Evolutionary conservation across 352 stramenopile species (phyloP).

Genomic region (Pythium monospermum): DNA sequence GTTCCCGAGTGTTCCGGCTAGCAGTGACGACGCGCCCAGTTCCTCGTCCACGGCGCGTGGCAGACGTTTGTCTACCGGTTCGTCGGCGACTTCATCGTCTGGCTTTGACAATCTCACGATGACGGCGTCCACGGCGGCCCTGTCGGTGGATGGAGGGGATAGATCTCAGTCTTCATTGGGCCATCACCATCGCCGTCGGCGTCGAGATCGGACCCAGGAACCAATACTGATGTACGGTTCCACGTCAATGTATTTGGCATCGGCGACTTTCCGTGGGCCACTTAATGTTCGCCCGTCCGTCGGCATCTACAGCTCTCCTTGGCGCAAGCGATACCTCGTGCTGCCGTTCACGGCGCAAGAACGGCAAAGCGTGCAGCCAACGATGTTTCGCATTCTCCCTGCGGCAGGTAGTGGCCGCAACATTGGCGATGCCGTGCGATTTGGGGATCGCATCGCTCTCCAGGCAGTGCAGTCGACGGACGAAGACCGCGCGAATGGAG

Average conservation of each 20-base stretch:
- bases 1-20: slow-evolving; percentile 23
- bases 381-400: slow-evolving; percentile 72
- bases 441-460: slow-evolving; percentile 69
- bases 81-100: slow-evolving; percentile 12
- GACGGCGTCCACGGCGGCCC: slow-evolving; percentile 1
- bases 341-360: slow-evolving; percentile 70
- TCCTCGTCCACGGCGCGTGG: slow-evolving; percentile 5
- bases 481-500: too few relatives aligned
- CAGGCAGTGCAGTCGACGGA: slow-evolving; percentile 33
- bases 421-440: slow-evolving; percentile 67
- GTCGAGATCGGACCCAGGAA: slow-evolving; percentile 12
- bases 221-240: slow-evolving; percentile 40
- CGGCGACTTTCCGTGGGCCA: slow-evolving; percentile 63
- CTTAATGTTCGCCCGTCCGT: slow-evolving; percentile 69
- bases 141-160: slow-evolving; percentile 12
- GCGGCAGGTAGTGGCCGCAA: slow-evolving; percentile 42
- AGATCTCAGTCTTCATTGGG: too few relatives aligned
- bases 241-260: slow-evolving; percentile 71
- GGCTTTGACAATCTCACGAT: slow-evolving; percentile 9
- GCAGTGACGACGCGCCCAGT: slow-evolving; percentile 1
- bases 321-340: slow-evolving; percentile 79
- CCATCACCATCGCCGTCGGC: background rate
- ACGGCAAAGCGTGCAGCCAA: slow-evolving; percentile 58
- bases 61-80: slow-evolving; percentile 15
- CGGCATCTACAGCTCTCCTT: slow-evolving; percentile 75